A percentile compares a stretch with the other conserved stretches of the same genome.
These are phyloP conservation scores for Limonium bicolor DNA, from an alignment of 148 eudicot genomes.

Conservation along the genomic window DNA sequence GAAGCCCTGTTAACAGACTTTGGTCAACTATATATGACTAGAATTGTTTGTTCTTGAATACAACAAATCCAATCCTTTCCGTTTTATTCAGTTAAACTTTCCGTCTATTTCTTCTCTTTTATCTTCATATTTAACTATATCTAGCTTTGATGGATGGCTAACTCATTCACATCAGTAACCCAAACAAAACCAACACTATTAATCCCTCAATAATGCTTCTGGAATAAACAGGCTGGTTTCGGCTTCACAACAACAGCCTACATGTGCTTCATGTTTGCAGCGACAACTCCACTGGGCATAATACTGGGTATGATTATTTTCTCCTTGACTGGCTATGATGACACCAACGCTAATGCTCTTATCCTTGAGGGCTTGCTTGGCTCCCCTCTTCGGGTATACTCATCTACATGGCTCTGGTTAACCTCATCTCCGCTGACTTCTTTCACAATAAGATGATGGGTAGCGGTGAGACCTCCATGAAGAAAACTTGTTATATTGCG, in stretches of 20 bases:
- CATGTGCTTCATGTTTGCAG: conserved; percentile 85
- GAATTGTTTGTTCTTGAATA: no score
- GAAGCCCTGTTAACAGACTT: no score
- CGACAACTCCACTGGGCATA: conserved; percentile 71
- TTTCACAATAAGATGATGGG: conserved; percentile 73
- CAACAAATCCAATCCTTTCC: no score
- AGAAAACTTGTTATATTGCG: conserved; percentile 54
- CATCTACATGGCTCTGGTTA: conserved; percentile 77
- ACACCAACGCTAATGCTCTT: conserved; percentile 50
- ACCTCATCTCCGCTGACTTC: conserved; percentile 73
- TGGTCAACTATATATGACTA: no score
- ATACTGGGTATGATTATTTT: conserved; percentile 53
- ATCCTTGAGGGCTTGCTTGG: conserved; percentile 71
- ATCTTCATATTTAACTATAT: no score
- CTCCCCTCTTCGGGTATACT: conserved; percentile 72
- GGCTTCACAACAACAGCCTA: conserved; percentile 49
- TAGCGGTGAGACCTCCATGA: conserved; percentile 37
- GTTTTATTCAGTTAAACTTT: no score
- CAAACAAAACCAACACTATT: no score
- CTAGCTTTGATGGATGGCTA: no score
- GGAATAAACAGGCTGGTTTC: conserved; percentile 60
- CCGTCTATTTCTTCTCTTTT: no score
- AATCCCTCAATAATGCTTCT: no score
- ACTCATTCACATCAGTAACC: no score
- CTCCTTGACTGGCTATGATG: conserved; percentile 60